A percentile compares a stretch with the other conserved stretches of the same genome.
Evolutionary conservation across 2,329 filamentous ascomycete species (phyloP).

Genomic region (Aureobasidium sp.): DNA sequence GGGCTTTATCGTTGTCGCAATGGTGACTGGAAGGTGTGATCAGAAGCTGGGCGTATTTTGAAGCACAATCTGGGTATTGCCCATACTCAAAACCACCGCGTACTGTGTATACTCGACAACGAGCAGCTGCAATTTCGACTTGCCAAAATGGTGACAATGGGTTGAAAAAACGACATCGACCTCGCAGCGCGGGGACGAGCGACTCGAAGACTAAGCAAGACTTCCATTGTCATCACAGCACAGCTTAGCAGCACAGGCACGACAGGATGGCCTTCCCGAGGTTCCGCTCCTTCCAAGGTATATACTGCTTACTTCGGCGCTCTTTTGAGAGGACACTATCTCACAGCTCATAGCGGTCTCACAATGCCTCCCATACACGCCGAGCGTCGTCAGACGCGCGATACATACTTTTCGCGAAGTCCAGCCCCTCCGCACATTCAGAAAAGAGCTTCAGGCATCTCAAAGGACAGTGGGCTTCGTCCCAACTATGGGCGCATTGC

Average conservation of each 20-base stretch:
- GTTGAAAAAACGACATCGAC: not conserved
- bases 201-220: not conserved
- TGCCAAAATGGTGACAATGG: slow-evolving; percentile 6
- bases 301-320: not conserved
- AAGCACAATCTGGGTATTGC: slow-evolving; percentile 3
- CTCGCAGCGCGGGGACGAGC: slow-evolving; percentile 8
- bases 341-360: not conserved
- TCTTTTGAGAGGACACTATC: not conserved
- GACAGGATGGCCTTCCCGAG: not conserved
- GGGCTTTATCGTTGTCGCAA: not conserved
- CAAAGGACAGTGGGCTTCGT: slow-evolving; percentile 76
- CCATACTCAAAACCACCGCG: slow-evolving; percentile 11
- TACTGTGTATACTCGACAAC: slow-evolving; percentile 7
- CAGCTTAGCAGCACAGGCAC: not conserved
- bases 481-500: slow-evolving; percentile 97
- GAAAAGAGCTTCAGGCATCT: slow-evolving; percentile 55
- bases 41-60: slow-evolving; percentile 2
- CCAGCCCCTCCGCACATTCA: slow-evolving; percentile 59
- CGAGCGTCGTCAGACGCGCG: not conserved
- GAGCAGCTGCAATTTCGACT: slow-evolving; percentile 1
- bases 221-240: not conserved
- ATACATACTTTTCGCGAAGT: slow-evolving; percentile 70
- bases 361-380: not conserved
- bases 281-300: not conserved
- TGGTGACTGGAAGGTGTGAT: not conserved